Conservation (phyloP, 495 filamentous ascomycete species). For the Talaromyces borbonicus region DNA sequence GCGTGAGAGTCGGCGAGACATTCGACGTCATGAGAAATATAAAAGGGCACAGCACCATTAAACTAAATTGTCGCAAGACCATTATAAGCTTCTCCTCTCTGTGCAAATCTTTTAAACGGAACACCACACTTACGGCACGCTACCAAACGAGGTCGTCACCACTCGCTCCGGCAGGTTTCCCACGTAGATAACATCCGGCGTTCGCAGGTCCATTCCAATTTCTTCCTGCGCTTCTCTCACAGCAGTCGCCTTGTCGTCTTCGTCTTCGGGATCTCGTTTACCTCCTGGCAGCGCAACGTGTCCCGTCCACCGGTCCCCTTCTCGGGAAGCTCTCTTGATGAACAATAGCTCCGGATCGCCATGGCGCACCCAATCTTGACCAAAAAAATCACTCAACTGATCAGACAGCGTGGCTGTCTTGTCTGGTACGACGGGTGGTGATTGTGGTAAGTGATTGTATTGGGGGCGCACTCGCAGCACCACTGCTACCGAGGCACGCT, state of each 20-base stretch:
- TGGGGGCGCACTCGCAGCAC: slow-evolving; percentile 59
- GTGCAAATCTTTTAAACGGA: background rate
- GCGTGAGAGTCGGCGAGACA: slow-evolving; percentile 45
- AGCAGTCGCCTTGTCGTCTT: slow-evolving; percentile 52
- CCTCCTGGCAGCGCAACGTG: slow-evolving; percentile 71
- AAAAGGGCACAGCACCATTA: slow-evolving; percentile 74
- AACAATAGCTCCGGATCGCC: slow-evolving; percentile 70
- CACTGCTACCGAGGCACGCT: slow-evolving; percentile 64
- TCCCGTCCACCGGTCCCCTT: slow-evolving; percentile 66
- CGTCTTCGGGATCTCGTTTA: slow-evolving; percentile 59
- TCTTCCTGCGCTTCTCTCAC: slow-evolving; percentile 64
- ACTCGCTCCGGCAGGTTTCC: slow-evolving; percentile 66
- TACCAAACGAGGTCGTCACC: slow-evolving; percentile 64
- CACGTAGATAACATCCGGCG: slow-evolving; percentile 43
- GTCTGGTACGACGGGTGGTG: slow-evolving; percentile 17
- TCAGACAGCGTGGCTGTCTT: slow-evolving; percentile 24
- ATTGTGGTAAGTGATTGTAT: slow-evolving; percentile 44
- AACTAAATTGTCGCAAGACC: no score
- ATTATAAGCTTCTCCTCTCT: background rate
- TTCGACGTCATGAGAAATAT: slow-evolving; percentile 55
- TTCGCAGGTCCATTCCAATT: slow-evolving; percentile 55
- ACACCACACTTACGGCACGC: slow-evolving; percentile 46
- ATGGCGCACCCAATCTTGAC: slow-evolving; percentile 58
- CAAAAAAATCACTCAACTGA: slow-evolving; percentile 52
- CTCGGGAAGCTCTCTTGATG: slow-evolving; percentile 64